Evolutionary conservation across 805 yeast species (phyloP).

Genomic region (Candida awuae): DNA sequence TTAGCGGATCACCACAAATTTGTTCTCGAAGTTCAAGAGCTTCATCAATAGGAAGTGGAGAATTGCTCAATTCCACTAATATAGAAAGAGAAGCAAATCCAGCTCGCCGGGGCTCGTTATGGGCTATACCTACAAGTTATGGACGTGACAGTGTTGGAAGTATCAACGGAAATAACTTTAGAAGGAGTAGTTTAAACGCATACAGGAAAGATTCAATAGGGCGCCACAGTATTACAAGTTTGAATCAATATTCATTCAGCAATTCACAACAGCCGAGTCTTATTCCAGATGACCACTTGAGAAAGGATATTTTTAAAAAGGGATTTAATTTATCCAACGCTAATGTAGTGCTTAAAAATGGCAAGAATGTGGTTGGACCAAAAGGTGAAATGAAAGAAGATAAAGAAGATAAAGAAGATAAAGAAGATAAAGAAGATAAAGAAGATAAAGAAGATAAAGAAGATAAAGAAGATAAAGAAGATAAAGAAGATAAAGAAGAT

Average conservation of each 20-base stretch:
- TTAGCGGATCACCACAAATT: conserved; percentile 8
- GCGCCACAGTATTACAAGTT: conserved; percentile 10
- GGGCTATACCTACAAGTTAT: conserved; percentile 7
- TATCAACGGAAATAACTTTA: neutral
- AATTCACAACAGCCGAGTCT: conserved; percentile 1
- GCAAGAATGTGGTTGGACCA: conserved; percentile 1
- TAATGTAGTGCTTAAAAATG: too few relatives aligned
- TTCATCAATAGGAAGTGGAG: conserved; percentile 12
- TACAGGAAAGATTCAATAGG: conserved; percentile 6
- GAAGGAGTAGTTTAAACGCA: conserved; percentile 4
- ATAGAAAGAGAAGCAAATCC: conserved; percentile 6
- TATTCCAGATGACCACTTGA: too few relatives aligned
- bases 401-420: neutral
- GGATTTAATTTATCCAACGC: conserved; percentile 19
- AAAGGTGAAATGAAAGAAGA: conserved; percentile 3
- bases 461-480: neutral
- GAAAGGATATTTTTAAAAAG: conserved; percentile 22
- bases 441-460: neutral
- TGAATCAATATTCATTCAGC: conserved; percentile 13
- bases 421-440: neutral
- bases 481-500: neutral
- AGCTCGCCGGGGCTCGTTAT: conserved; percentile 11
- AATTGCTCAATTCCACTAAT: conserved; percentile 3
- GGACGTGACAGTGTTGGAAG: conserved; percentile 2
- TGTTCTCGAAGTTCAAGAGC: conserved; percentile 11